Evolutionary conservation across 306 rosid species (phyloP).

Genomic region (Quercus aquifolioides): DNA sequence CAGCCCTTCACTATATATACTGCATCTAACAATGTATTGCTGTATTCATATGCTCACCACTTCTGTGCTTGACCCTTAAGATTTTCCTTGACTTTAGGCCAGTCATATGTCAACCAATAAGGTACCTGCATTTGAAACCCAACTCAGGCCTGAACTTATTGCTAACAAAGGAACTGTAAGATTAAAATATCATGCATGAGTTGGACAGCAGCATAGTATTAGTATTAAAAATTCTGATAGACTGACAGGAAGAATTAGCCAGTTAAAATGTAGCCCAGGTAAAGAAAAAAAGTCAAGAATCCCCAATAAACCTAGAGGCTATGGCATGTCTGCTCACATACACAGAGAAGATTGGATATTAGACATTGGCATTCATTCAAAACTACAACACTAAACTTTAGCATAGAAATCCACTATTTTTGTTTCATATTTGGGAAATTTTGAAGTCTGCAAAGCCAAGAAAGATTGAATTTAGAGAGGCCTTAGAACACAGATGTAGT

Average conservation of each 20-base stretch:
- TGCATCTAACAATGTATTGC: not conserved
- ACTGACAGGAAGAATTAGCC: not conserved
- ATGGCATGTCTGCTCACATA: not conserved
- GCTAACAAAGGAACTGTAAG: not conserved
- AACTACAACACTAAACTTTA: too few relatives aligned
- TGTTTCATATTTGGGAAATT: too few relatives aligned
- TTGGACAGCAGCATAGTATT: not conserved
- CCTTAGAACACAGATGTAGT: too few relatives aligned
- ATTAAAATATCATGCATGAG: not conserved
- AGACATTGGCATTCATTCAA: not conserved
- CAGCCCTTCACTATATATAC: not conserved
- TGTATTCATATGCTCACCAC: constrained; percentile 50
- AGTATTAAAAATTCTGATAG: not conserved
- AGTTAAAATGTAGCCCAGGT: not conserved
- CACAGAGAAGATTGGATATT: not conserved
- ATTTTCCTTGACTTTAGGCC: constrained; percentile 69
- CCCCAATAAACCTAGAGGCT: not conserved
- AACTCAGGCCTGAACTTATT: constrained; percentile 6
- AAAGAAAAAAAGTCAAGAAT: not conserved
- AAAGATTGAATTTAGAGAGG: too few relatives aligned
- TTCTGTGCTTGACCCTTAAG: constrained; percentile 90
- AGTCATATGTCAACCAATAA: constrained; percentile 86
- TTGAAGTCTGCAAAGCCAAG: too few relatives aligned
- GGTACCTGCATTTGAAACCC: constrained; percentile 56
- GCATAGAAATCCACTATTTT: too few relatives aligned